Evolutionary conservation across 73 alveolate genomes (phyloP).

Genomic region (Stentor roeselii): DNA sequence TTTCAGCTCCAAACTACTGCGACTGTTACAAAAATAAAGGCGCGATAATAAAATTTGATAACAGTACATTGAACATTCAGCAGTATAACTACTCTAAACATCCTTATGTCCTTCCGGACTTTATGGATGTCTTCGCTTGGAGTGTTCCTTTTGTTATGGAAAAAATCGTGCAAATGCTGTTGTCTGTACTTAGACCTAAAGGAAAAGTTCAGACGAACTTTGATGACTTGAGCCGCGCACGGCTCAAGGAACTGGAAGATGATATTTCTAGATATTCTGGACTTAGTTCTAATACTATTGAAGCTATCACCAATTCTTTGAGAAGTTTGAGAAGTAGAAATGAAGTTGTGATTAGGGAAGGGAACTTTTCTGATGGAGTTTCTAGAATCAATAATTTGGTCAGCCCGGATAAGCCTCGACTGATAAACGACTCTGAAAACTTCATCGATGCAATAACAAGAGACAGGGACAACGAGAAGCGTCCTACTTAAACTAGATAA

Average conservation of each 20-base stretch:
- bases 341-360: background rate
- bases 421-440: background rate
- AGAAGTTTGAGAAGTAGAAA: background rate
- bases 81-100: constrained; percentile 76
- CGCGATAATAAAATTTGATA: constrained; percentile 65
- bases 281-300: background rate
- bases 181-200: constrained; percentile 19
- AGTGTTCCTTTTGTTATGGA: constrained; percentile 75
- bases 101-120: constrained; percentile 77
- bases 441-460: background rate
- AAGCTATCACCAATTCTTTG: too few species aligned
- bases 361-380: background rate
- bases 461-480: background rate
- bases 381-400: background rate
- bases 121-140: constrained; percentile 74
- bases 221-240: background rate
- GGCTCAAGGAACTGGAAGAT: constrained; percentile 33
- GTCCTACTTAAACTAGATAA: background rate
- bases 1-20: constrained; percentile 42
- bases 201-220: background rate
- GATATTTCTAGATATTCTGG: constrained; percentile 2
- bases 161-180: constrained; percentile 63
- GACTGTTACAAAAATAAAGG: constrained; percentile 80
- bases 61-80: constrained; percentile 66
- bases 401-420: background rate